phyloP scores from a whole-genome alignment of 257 asterid genomes.

The Plantago elongata region DNA sequence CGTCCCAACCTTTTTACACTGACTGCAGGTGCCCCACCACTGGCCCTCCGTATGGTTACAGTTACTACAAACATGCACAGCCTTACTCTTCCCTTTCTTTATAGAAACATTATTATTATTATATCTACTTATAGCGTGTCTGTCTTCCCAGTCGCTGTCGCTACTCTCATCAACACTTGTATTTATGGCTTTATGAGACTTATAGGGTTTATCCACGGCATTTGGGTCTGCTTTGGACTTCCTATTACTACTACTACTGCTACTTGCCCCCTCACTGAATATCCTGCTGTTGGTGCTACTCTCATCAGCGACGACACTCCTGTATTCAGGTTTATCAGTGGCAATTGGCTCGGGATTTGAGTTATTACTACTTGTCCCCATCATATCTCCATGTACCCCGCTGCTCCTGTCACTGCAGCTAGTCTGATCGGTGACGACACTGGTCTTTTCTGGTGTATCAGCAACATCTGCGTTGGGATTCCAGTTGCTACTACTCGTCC shows the following conservation, averaged over 20 bases:
- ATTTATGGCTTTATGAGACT: too few relatives aligned
- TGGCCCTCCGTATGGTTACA: constrained; percentile 86
- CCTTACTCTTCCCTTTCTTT: constrained; percentile 61
- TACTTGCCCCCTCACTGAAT: constrained; percentile 50
- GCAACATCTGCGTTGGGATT: too few relatives aligned
- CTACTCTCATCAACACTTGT: too few relatives aligned
- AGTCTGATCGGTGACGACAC: too few relatives aligned
- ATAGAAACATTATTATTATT: constrained; percentile 9
- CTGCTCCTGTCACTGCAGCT: too few relatives aligned
- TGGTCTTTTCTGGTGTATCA: too few relatives aligned
- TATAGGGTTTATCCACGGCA: too few relatives aligned
- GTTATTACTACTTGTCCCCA: too few relatives aligned
- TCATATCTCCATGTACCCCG: too few relatives aligned
- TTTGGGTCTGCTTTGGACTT: background rate
- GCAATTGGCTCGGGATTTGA: constrained; percentile 16
- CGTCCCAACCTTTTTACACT: constrained; percentile 58
- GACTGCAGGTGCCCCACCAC: constrained; percentile 94
- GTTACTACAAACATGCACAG: constrained; percentile 58
- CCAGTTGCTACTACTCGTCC: too few relatives aligned
- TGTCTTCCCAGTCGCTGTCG: too few relatives aligned
- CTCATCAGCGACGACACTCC: constrained; percentile 17
- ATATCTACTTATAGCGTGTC: background rate
- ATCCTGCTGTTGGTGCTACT: constrained; percentile 25
- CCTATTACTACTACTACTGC: constrained; percentile 20
- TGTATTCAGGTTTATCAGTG: background rate